Conservation (phyloP, 1,284 basidiomycete genomes). For the Malassezia restricta region DNA sequence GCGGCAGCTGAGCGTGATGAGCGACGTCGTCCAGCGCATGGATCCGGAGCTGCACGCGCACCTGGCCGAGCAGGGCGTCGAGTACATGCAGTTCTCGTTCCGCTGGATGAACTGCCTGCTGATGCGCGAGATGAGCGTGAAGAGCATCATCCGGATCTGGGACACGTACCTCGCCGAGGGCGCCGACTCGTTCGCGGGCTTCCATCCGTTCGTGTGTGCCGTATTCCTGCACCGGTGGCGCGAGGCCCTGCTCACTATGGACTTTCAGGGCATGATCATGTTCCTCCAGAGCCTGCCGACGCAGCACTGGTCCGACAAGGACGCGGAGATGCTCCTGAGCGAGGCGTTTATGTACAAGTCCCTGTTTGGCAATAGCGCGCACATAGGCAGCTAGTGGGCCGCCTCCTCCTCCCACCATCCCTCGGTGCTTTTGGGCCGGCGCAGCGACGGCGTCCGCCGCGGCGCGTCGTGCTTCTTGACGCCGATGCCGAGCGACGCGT, state of each 20-base stretch:
- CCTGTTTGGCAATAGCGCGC: conserved; percentile 41
- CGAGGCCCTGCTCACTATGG: conserved; percentile 33
- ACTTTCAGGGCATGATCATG: conserved; percentile 79
- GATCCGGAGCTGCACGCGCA: conserved; percentile 42
- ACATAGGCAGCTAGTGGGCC: conserved; percentile 19
- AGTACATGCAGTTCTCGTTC: conserved; percentile 46
- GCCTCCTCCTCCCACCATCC: conserved; percentile 11
- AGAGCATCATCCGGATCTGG: conserved; percentile 44
- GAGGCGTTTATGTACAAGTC: conserved; percentile 69
- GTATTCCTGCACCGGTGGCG: conserved; percentile 43
- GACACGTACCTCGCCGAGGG: conserved; percentile 45
- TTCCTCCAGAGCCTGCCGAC: conserved; percentile 93
- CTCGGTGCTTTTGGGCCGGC: conserved; percentile 1
- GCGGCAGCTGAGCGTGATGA: conserved; percentile 35
- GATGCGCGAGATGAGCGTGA: conserved; percentile 46
- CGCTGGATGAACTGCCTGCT: conserved; percentile 46
- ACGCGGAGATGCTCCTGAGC: conserved; percentile 84
- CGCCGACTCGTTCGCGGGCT: conserved; percentile 41
- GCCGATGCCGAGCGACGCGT: conserved; percentile 45
- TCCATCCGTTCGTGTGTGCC: conserved; percentile 44
- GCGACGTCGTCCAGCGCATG: conserved; percentile 37
- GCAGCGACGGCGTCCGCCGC: not conserved
- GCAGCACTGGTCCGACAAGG: conserved; percentile 84
- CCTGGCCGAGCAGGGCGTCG: conserved; percentile 36
- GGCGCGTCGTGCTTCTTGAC: not conserved